Evolutionary conservation across 495 filamentous ascomycete genomes (phyloP), one percentile per base, ranked within the genome.

Genomic region (Hyaloscypha finlandica): DNA sequence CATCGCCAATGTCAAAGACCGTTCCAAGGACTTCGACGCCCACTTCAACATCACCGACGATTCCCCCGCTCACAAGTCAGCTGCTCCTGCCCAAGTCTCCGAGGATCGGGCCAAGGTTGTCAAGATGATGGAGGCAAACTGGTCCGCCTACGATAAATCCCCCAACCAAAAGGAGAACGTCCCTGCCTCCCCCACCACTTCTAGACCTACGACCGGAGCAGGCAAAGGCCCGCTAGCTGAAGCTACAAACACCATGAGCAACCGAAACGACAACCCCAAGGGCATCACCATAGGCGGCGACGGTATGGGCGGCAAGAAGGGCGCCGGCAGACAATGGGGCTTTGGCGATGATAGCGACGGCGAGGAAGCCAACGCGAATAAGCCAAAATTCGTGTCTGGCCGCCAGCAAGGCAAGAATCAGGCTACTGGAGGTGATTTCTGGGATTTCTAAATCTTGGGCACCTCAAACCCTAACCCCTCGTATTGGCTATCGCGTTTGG

Each of bases 221-320:
- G 57, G 63, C 35, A 74, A 71, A 51, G 69, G 59, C 11, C 67
- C 73, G 73, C 75, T 69, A 56, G 74, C 60, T 9, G 69, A 75
- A 45, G 61, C 56, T 48, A 70, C 55, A 4, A 69, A 73, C 30
- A 42, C 60, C 4, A 65, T 70, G 57, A 70, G 65, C 67, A 73
- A 80, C 51, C 71, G 74, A 9, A 74, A 68, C 56, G 58, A 70
- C 51, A 56, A 69, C 63, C 54, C 71, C 64, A 68, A 80, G 65
- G 69, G 73, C 73, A 74, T 71, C 68, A 69, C 63, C 42, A 64
- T 52, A 45, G 84, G 77, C 1, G 90, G 91, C 37, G 87, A 94
- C 69, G 91, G 90, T 31, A 92, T 92, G 87, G 90, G 90, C 35
- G 89, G 89, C 56, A 84, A 83, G 67, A 90, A 85, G 74, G 88